Evolutionary conservation across 768 basidiomycete genomes (phyloP), one percentile per base, ranked within the genome.

Genomic region (Panaeolus cyanescens): DNA sequence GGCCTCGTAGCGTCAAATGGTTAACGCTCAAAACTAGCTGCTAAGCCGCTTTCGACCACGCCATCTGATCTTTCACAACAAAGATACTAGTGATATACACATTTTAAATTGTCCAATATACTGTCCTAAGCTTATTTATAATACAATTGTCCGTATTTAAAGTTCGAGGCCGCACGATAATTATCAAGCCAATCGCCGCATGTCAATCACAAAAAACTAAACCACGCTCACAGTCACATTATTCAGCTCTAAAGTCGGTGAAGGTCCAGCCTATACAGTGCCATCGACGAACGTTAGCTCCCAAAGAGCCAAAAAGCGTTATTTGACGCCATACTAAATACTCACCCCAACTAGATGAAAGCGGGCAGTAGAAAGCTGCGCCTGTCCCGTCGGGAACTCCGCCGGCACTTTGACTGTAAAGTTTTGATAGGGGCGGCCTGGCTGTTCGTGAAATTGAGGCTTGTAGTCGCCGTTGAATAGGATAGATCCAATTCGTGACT

Each of bases 341-440:
- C 50, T 36, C 37, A 62, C 62, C 32, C 58, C 62, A 34, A 59
- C 45, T 37, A 62, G 31, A 33, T 62, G 58, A n/a, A 62, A 45
- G 32, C 62, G 62, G 4, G 54, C 62, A 30, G 54, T 55, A 13
- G 62, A 32, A 9, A 62, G 58, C 39, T 62, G 58, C 5, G 62
- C 62, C 32, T 55, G 55, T 13, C 32, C 25, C 0, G 50, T 53
- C 5, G 54, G 54, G 30, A 32, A 59, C 17, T 40, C 58, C 32
- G 30, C 36, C 32, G 62, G 62, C 28, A 62, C 62, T 15, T 37
- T 53, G 4, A 62, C 39, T 5, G 56, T 58, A 32, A 58, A 58
- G 22, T 58, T 58, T n/a, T 58, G 56, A 39, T 58, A 58, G 19
- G 30, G 40, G 15, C 40, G 37, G 30, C 56, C 56, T 13, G 28